These are phyloP conservation scores for Cyathus striatus DNA, from an alignment of 768 basidiomycete genomes.

Conservation along the genomic window DNA sequence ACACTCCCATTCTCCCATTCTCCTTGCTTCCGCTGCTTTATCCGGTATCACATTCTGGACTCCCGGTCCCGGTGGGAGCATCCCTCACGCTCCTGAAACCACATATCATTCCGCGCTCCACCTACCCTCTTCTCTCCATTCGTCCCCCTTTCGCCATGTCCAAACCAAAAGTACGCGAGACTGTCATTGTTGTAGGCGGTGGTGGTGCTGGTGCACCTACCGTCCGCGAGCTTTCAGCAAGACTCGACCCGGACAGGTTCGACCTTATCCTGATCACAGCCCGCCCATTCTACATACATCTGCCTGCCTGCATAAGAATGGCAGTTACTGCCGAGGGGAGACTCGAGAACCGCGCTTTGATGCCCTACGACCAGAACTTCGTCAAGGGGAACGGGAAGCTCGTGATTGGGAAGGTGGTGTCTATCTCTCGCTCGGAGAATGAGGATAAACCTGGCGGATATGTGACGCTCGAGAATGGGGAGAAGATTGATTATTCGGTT, in stretches of 20 bases:
- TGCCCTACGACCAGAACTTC: constrained; percentile 53
- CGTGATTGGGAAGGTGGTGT: constrained; percentile 30
- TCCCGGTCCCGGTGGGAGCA: too few species aligned
- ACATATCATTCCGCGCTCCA: too few species aligned
- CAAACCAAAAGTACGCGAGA: neutral
- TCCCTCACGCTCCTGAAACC: too few species aligned
- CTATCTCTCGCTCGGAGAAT: constrained; percentile 10
- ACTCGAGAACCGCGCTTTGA: constrained; percentile 36
- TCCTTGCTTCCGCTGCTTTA: too few species aligned
- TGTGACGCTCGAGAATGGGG: constrained; percentile 45
- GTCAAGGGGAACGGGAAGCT: constrained; percentile 40
- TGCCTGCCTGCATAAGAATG: constrained; percentile 47
- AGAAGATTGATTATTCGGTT: constrained; percentile 43
- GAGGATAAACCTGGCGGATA: constrained; percentile 28
- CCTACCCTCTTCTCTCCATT: neutral
- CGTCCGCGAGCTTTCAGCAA: constrained; percentile 43
- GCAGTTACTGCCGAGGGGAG: constrained; percentile 35
- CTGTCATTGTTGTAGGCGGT: constrained; percentile 1
- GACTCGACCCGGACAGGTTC: constrained; percentile 40
- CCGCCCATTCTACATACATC: constrained; percentile 42
- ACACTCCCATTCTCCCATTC: too few species aligned
- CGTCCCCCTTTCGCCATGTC: neutral
- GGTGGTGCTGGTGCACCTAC: constrained; percentile 8
- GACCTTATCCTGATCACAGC: constrained; percentile 50
- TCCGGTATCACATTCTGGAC: too few species aligned